Percentiles rank a stretch among this genome's conserved stretches.
Conservation (phyloP, 768 basidiomycete genomes). For the Tylopilus sp. region DNA sequence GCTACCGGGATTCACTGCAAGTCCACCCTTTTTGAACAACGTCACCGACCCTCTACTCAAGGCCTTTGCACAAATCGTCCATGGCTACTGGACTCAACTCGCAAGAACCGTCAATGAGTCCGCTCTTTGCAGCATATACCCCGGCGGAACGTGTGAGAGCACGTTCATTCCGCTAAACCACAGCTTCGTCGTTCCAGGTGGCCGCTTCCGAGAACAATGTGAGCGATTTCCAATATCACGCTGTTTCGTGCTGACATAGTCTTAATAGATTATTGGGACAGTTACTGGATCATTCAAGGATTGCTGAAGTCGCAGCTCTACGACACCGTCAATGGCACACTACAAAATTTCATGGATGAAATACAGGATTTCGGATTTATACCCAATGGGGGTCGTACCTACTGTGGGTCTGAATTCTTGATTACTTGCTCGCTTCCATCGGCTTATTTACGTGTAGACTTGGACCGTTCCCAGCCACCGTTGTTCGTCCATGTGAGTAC, state of each 20-base stretch:
- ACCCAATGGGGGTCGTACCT: conserved; percentile 91
- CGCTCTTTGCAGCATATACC: conserved; percentile 52
- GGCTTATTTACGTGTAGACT: conserved; percentile 40
- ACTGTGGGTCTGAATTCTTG: conserved; percentile 48
- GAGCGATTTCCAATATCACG: conserved; percentile 33
- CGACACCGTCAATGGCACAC: conserved; percentile 65
- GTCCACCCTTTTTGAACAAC: conserved; percentile 67
- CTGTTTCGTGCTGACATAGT: neutral
- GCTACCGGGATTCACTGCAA: conserved; percentile 57
- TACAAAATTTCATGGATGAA: conserved; percentile 96
- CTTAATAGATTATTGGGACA: conserved; percentile 54
- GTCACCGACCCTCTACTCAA: conserved; percentile 66
- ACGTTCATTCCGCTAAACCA: conserved; percentile 87
- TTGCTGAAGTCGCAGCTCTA: conserved; percentile 78
- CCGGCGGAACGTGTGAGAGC: conserved; percentile 65
- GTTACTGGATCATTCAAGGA: conserved; percentile 87
- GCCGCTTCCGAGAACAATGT: conserved; percentile 83
- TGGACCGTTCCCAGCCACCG: conserved; percentile 92
- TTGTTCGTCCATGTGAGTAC: conserved; percentile 70
- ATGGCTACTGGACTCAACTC: conserved; percentile 81
- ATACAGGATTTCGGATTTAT: conserved; percentile 83
- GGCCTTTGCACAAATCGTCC: conserved; percentile 75
- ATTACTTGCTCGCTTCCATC: neutral
- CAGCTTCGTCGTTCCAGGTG: conserved; percentile 87
- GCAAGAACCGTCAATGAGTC: conserved; percentile 72